Base-by-base conservation (phyloP, 306 rosid genomes). In the Coriaria nepalensis region DNA sequence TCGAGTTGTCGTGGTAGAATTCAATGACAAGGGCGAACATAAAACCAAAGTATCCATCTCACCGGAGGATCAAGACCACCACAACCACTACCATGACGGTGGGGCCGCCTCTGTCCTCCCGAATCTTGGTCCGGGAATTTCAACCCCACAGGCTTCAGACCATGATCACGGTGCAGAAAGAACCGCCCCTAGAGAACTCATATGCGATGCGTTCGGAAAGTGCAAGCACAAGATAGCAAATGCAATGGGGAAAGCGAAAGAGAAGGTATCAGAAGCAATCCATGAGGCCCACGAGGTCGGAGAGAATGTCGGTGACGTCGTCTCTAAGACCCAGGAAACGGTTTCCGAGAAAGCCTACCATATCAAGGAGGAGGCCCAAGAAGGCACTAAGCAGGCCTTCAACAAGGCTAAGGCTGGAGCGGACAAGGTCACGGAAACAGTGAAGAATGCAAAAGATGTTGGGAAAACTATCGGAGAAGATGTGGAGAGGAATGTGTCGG, bases 21-120 rank as follows among this genome's bases (percentile, higher is more conserved):
- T 74, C 3, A 60, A 33, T 38, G 82, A 82, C 20, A 59, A 70
- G 10, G 86, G 72, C 8, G 47, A 61, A 2, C 86, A 72, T 2
- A 74, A 63, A 64, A 88, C 93, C 48, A 83, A 74, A 41, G 61
- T 88, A 57, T 83, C 94, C 4, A 68, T 81, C 63, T 68, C 78
- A 29, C 69, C 88, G 0, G 76, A 69, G 2, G 63, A 74, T n/a
- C n/a, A n/a, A n/a, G n/a, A n/a, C n/a, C n/a, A n/a, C n/a, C n/a
- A n/a, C n/a, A n/a, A n/a, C n/a, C n/a, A n/a, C n/a, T n/a, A n/a
- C n/a, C n/a, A n/a, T n/a, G n/a, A n/a, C n/a, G n/a, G n/a, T 2
- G 41, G 6, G 9, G 20, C 8, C 9, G 9, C 13, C 15, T n/a
- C 11, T 9, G n/a, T n/a, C n/a, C 12, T 35, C 9, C 2, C 13